These are phyloP conservation scores for Tetrapisispora nanseiensis DNA, from an alignment of 805 yeast genomes.

Conservation along the genomic window DNA sequence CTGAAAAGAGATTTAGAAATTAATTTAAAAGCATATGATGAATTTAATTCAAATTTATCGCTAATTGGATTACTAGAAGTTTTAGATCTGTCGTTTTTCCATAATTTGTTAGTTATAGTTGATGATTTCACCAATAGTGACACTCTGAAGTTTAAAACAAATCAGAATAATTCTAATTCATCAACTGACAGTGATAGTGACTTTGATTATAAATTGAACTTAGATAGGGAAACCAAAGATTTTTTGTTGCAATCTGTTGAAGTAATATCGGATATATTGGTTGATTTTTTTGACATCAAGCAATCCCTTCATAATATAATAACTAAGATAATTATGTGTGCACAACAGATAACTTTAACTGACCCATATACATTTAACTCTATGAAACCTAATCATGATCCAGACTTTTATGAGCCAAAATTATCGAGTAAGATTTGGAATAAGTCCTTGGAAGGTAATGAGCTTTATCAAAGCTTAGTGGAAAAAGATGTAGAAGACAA, in stretches of 20 bases:
- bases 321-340: slow-evolving; percentile 49
- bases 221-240: slow-evolving; percentile 26
- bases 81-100: slow-evolving; percentile 26
- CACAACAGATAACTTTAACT: slow-evolving; percentile 57
- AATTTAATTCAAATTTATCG: slow-evolving; percentile 22
- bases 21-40: slow-evolving; percentile 26
- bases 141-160: background rate
- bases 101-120: slow-evolving; percentile 15
- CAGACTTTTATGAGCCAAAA: slow-evolving; percentile 24
- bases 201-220: background rate
- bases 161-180: background rate
- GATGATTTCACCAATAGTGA: background rate
- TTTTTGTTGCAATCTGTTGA: slow-evolving; percentile 25
- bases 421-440: slow-evolving; percentile 3
- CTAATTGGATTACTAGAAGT: slow-evolving; percentile 25
- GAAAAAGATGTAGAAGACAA: slow-evolving; percentile 37
- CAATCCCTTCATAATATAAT: slow-evolving; percentile 59
- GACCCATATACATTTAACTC: slow-evolving; percentile 70
- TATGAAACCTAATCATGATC: slow-evolving; percentile 43
- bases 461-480: slow-evolving; percentile 38
- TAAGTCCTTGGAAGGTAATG: slow-evolving; percentile 24
- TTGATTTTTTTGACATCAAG: slow-evolving; percentile 68
- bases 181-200: background rate
- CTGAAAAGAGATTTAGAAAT: slow-evolving; percentile 13
- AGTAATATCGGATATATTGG: slow-evolving; percentile 26